Percentiles rank a stretch among this genome's conserved stretches.
phyloP scores from a whole-genome alignment of 108 stramenopile genomes.

The Skeletonema menzelii region DNA sequence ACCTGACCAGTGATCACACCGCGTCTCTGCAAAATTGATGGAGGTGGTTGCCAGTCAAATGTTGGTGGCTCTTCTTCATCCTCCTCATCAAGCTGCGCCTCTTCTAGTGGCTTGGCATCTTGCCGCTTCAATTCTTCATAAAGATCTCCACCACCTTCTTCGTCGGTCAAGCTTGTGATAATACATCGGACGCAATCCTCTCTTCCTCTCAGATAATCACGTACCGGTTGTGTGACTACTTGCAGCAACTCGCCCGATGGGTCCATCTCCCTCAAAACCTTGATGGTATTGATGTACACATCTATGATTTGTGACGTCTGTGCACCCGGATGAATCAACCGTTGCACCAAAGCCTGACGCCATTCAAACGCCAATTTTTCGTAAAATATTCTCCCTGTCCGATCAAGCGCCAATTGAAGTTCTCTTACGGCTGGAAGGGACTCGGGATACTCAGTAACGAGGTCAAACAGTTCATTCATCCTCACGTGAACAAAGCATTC shows the following conservation, averaged over 20 bases:
- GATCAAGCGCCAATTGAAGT: constrained; percentile 58
- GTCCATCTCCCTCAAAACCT: constrained; percentile 83
- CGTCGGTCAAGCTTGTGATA: constrained; percentile 94
- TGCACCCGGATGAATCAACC: constrained; percentile 96
- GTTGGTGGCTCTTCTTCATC: constrained; percentile 75
- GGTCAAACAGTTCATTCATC: constrained; percentile 73
- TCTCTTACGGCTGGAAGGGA: constrained; percentile 73
- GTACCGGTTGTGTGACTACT: constrained; percentile 86
- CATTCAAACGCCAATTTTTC: constrained; percentile 50
- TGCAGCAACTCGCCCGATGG: constrained; percentile 86
- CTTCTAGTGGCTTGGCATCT: constrained; percentile 80
- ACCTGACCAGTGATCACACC: constrained; percentile 50
- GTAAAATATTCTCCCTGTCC: constrained; percentile 40
- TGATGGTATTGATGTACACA: constrained; percentile 94
- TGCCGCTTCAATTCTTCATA: constrained; percentile 93
- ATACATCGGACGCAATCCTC: constrained; percentile 95
- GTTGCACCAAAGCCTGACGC: constrained; percentile 52
- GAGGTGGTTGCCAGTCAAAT: constrained; percentile 79
- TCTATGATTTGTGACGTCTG: constrained; percentile 94
- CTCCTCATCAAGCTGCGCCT: constrained; percentile 61
- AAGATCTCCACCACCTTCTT: constrained; percentile 87
- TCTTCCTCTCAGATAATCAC: constrained; percentile 79
- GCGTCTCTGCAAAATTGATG: constrained; percentile 63
- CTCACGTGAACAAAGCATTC: constrained; percentile 67
- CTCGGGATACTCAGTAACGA: constrained; percentile 85